A percentile compares a stretch with the other conserved stretches of the same genome.
These are phyloP conservation scores for Lophiostoma macrostomum DNA, from an alignment of 495 filamentous ascomycete species.

Conservation along the genomic window DNA sequence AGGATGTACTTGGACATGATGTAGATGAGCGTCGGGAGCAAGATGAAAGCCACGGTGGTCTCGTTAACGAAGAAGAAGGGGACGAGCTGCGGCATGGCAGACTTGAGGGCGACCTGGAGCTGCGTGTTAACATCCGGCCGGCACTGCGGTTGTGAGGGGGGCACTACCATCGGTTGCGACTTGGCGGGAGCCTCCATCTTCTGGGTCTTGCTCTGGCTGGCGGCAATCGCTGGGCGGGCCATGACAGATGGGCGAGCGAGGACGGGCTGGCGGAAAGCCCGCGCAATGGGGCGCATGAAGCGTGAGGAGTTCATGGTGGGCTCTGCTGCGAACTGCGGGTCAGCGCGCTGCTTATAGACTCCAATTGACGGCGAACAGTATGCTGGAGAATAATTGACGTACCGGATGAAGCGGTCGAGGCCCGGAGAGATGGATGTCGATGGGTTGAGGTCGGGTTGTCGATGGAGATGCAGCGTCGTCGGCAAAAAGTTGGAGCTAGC, in stretches of 20 bases:
- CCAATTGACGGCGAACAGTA: constrained; percentile 13
- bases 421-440: constrained; percentile 21
- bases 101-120: constrained; percentile 31
- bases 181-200: constrained; percentile 15
- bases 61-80: constrained; percentile 45
- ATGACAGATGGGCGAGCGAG: constrained; percentile 18
- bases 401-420: constrained; percentile 15
- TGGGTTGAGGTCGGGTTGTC: too few relatives aligned
- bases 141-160: not conserved
- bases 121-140: constrained; percentile 2
- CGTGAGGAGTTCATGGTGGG: constrained; percentile 37
- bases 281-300: constrained; percentile 33
- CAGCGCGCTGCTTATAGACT: constrained; percentile 6
- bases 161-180: constrained; percentile 25
- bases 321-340: constrained; percentile 9
- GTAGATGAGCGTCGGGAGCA: constrained; percentile 39
- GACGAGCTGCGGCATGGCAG: constrained; percentile 42
- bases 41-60: constrained; percentile 37
- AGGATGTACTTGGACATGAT: constrained; percentile 40
- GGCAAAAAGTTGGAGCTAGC: too few relatives aligned
- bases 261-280: constrained; percentile 32
- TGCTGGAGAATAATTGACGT: constrained; percentile 19
- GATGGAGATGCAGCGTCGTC: too few relatives aligned
- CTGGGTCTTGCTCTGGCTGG: constrained; percentile 21
- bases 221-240: constrained; percentile 27